Evolutionary conservation across 1,284 basidiomycete genomes (phyloP).

Genomic region (Agaricales sp.): DNA sequence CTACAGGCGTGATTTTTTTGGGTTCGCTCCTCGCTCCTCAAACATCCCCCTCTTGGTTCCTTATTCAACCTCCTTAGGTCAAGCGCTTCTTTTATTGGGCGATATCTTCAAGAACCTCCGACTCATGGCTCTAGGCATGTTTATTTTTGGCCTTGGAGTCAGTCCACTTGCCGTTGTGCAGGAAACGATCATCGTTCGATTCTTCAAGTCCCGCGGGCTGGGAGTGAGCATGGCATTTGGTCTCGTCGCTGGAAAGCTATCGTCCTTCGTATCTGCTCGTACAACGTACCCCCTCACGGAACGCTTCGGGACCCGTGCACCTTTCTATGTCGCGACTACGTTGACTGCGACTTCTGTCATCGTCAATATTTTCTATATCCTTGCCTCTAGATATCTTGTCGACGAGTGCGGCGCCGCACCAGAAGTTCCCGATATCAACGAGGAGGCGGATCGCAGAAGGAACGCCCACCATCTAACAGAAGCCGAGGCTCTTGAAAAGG

Average conservation of each 20-base stretch:
- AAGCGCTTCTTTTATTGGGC: conserved; percentile 50
- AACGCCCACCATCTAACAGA: conserved; percentile 35
- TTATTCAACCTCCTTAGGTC: conserved; percentile 30
- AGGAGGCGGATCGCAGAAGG: conserved; percentile 37
- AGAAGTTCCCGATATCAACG: conserved; percentile 48
- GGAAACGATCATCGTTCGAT: conserved; percentile 72
- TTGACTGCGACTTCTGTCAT: conserved; percentile 55
- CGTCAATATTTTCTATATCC: conserved; percentile 60
- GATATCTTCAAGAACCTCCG: conserved; percentile 48
- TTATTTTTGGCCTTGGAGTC: conserved; percentile 70
- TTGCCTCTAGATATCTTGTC: conserved; percentile 51
- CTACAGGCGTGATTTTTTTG: conserved; percentile 58
- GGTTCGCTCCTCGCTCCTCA: conserved; percentile 26
- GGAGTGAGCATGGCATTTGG: conserved; percentile 72
- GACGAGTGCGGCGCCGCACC: conserved; percentile 48
- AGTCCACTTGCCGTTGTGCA: conserved; percentile 70
- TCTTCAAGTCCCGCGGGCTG: conserved; percentile 62
- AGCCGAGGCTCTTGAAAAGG: conserved; percentile 51
- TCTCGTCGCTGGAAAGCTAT: conserved; percentile 66
- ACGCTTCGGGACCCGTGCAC: conserved; percentile 49
- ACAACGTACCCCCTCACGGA: conserved; percentile 70
- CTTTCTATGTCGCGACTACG: conserved; percentile 61
- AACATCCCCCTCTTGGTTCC: conserved; percentile 2
- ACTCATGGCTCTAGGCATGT: conserved; percentile 61
- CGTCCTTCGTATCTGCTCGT: conserved; percentile 66